Conservation (phyloP, 2,329 filamentous ascomycete genomes). For the Stemphylium beticola region DNA sequence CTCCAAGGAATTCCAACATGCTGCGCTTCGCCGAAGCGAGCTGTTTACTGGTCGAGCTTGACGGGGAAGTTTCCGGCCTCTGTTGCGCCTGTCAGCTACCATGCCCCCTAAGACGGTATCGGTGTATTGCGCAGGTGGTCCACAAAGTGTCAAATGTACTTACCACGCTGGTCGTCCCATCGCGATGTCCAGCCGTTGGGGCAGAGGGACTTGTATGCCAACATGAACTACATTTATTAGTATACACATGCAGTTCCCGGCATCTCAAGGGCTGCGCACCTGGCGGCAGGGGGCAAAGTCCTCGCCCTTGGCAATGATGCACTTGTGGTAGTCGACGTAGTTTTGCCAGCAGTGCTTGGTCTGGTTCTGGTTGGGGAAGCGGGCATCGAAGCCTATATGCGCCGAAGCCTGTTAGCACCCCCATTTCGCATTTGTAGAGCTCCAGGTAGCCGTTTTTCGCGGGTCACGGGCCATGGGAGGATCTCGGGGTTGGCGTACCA, state of each 20-base stretch:
- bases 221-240: conserved; percentile 74
- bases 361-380: conserved; percentile 98
- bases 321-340: conserved; percentile 99
- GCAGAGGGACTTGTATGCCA: conserved; percentile 97
- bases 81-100: conserved; percentile 17
- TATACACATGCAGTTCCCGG: background rate
- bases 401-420: conserved; percentile 29
- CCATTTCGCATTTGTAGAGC: conserved; percentile 7
- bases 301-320: conserved; percentile 97
- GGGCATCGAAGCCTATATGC: conserved; percentile 88
- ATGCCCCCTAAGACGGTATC: background rate
- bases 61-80: conserved; percentile 46
- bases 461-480: conserved; percentile 10
- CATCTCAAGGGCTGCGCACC: conserved; percentile 61
- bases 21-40: conserved; percentile 17
- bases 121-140: background rate
- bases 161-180: conserved; percentile 98
- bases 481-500: conserved; percentile 44
- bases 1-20: conserved; percentile 26
- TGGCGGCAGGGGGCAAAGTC: conserved; percentile 97
- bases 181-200: conserved; percentile 90
- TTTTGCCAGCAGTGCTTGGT: conserved; percentile 99
- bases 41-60: conserved; percentile 46
- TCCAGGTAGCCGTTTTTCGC: background rate
- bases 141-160: conserved; percentile 39